Conservation (phyloP, 2,329 filamentous ascomycete genomes). For the Nakataea oryzae region DNA sequence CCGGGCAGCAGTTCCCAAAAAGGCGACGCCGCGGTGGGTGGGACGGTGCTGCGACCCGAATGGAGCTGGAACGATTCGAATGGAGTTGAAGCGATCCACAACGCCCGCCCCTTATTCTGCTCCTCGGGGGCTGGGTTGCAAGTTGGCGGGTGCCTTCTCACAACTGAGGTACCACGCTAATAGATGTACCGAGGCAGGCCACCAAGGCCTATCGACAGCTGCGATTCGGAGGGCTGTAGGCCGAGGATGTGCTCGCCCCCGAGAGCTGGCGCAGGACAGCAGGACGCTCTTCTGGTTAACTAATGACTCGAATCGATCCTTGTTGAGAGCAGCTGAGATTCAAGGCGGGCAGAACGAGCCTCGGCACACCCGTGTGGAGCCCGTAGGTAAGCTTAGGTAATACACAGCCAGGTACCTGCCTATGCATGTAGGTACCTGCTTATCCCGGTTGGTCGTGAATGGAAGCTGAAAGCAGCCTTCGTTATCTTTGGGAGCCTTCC, state of each 20-base stretch:
- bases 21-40: neutral
- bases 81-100: neutral
- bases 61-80: neutral
- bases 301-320: neutral
- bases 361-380: neutral
- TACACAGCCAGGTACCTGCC: no score
- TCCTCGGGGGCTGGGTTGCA: neutral
- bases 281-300: no score
- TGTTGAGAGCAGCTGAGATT: neutral
- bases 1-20: neutral
- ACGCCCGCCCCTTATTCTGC: no score
- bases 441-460: no score
- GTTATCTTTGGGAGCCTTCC: neutral
- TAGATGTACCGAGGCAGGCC: neutral
- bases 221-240: neutral
- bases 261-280: no score
- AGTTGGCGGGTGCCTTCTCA: no score
- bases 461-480: neutral
- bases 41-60: neutral
- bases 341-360: neutral
- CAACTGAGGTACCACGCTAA: no score
- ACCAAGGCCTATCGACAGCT: neutral
- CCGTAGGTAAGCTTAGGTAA: no score
- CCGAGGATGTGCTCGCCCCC: neutral
- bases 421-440: no score